These are phyloP conservation scores for Hypocreales sp. DNA, from an alignment of 2,329 filamentous ascomycete species.

Conservation along the genomic window DNA sequence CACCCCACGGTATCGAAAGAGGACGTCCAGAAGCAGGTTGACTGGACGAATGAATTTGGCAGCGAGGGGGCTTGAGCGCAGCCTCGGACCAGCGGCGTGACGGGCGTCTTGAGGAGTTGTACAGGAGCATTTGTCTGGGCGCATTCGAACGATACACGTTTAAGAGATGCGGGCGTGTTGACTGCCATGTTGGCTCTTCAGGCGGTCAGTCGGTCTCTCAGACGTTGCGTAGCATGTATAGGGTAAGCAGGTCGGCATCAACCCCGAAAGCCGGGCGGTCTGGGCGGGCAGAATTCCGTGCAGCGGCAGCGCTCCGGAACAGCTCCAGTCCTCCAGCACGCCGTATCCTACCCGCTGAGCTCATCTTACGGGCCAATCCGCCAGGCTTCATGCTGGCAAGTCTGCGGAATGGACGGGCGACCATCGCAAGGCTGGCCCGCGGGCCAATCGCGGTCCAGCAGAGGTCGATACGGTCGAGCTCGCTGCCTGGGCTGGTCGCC, in stretches of 20 bases:
- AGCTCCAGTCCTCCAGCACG: neutral
- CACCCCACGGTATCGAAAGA: conserved; percentile 81
- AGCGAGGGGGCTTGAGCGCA: conserved; percentile 56
- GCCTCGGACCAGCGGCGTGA: conserved; percentile 3
- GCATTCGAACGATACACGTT: too few relatives aligned
- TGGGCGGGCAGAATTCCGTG: neutral
- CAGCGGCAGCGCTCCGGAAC: neutral
- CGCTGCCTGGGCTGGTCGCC: too few relatives aligned
- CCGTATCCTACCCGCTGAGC: neutral
- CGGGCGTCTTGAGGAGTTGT: conserved; percentile 16
- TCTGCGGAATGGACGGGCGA: conserved; percentile 3
- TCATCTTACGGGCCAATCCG: neutral
- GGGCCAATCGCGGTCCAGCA: conserved; percentile 2
- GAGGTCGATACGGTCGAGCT: too few relatives aligned
- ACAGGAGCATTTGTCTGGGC: too few relatives aligned
- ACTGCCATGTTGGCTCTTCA: too few relatives aligned
- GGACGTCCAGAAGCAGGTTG: conserved; percentile 68
- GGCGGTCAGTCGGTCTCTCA: too few relatives aligned
- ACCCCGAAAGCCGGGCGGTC: neutral
- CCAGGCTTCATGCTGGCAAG: conserved; percentile 5
- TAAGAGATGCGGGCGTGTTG: too few relatives aligned
- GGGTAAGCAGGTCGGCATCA: too few relatives aligned
- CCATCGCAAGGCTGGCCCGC: conserved; percentile 3
- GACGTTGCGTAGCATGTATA: too few relatives aligned
- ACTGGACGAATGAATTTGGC: conserved; percentile 94